A percentile compares a stretch with the other conserved stretches of the same genome.
Evolutionary conservation across 2,329 filamentous ascomycete genomes (phyloP).

Genomic region (Fusarium equiseti): DNA sequence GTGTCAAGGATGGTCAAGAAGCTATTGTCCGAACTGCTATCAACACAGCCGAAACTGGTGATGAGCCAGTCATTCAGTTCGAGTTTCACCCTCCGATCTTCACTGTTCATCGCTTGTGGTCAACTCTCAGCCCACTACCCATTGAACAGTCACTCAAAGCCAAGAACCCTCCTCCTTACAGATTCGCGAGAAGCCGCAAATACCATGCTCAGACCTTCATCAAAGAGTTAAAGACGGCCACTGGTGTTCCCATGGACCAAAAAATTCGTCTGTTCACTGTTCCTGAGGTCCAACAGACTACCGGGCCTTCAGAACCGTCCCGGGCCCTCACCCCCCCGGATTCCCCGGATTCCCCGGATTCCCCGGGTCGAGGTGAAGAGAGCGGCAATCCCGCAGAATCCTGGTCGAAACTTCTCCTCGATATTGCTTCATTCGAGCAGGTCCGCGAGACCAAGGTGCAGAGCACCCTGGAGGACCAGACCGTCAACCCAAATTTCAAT

Average conservation of each 20-base stretch:
- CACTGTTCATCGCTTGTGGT: slow-evolving; percentile 83
- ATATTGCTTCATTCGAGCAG: slow-evolving; percentile 66
- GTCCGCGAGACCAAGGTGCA: slow-evolving; percentile 46
- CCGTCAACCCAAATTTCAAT: slow-evolving; percentile 81
- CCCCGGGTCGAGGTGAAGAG: slow-evolving; percentile 50
- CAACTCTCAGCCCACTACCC: slow-evolving; percentile 66
- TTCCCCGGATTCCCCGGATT: too few relatives aligned
- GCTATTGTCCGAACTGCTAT: slow-evolving; percentile 82
- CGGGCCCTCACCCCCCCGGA: slow-evolving; percentile 56
- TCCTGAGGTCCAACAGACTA: slow-evolving; percentile 55
- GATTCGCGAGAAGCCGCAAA: slow-evolving; percentile 77
- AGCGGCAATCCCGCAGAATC: slow-evolving; percentile 45
- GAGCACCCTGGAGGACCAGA: slow-evolving; percentile 68
- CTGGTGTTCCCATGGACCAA: slow-evolving; percentile 74
- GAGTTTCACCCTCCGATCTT: slow-evolving; percentile 89
- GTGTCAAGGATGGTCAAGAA: slow-evolving; percentile 74
- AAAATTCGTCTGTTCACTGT: slow-evolving; percentile 85
- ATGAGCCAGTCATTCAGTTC: slow-evolving; percentile 76
- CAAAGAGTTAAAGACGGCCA: slow-evolving; percentile 75
- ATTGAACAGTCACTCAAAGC: slow-evolving; percentile 71
- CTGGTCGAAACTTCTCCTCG: slow-evolving; percentile 60
- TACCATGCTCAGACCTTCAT: slow-evolving; percentile 81
- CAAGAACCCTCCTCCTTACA: slow-evolving; percentile 70
- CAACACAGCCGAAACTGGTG: slow-evolving; percentile 74
- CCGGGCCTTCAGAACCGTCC: slow-evolving; percentile 50